Percentiles rank a stretch among this genome's conserved stretches.
phyloP scores from a whole-genome alignment of 345 rosid genomes.

The Theobroma cacao region DNA sequence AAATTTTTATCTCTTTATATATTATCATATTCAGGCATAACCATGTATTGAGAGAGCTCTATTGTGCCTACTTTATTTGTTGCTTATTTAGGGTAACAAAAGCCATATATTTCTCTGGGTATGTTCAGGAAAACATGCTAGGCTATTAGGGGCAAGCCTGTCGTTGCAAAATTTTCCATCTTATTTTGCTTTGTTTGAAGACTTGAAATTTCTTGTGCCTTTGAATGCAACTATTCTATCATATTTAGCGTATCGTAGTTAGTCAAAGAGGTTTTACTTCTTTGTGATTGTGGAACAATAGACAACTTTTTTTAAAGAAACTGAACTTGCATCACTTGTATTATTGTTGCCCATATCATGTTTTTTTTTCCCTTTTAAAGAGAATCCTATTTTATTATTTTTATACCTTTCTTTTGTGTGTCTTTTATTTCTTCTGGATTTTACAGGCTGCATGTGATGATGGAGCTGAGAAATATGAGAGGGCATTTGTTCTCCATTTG shows the following conservation, averaged over 20 bases:
- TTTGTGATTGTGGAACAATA: background rate
- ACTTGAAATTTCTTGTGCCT: background rate
- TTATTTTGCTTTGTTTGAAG: background rate
- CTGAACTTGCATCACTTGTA: background rate
- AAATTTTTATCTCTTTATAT: background rate
- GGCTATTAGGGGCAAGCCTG: background rate
- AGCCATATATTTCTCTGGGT: background rate
- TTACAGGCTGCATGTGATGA: constrained; percentile 79
- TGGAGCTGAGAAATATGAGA: constrained; percentile 64
- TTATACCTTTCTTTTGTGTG: background rate
- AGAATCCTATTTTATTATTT: constrained; percentile 9
- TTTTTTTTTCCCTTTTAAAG: background rate
- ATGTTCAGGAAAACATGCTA: background rate
- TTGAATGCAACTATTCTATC: background rate
- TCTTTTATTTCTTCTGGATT: constrained; percentile 3
- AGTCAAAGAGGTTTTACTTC: background rate
- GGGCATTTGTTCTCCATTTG: constrained; percentile 80
- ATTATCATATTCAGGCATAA: background rate
- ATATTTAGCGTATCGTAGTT: background rate
- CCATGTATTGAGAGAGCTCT: background rate
- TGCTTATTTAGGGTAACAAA: background rate
- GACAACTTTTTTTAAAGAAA: background rate
- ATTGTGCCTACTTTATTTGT: background rate
- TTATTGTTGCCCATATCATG: background rate
- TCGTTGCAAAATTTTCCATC: background rate